These are phyloP conservation scores for Leccinum fibrillosum DNA, from an alignment of 768 basidiomycete species.

Conservation along the genomic window DNA sequence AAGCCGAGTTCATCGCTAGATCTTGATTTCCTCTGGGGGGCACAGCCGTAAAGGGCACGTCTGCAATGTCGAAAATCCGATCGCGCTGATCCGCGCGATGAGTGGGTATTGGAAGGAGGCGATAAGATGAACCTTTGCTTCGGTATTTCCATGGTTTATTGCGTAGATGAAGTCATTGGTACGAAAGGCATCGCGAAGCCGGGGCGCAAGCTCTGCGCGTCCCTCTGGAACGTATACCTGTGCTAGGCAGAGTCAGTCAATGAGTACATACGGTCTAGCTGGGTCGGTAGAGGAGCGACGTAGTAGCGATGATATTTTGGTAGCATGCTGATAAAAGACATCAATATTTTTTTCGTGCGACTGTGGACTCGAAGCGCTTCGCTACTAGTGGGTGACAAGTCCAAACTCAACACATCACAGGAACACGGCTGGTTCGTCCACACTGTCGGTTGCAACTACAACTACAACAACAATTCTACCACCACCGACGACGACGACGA, in stretches of 20 bases:
- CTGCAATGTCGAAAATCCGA: constrained; percentile 47
- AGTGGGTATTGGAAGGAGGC: constrained; percentile 9
- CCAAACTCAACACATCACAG: constrained; percentile 12
- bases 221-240: constrained; percentile 38
- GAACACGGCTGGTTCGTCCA: constrained; percentile 5
- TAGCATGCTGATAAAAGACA: constrained; percentile 22
- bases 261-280: too few species aligned
- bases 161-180: constrained; percentile 40
- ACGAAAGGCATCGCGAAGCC: constrained; percentile 46
- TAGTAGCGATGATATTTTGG: constrained; percentile 36
- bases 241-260: too few species aligned
- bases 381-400: constrained; percentile 8
- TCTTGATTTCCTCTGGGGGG: constrained; percentile 38
- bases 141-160: constrained; percentile 37
- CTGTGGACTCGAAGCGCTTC: background rate
- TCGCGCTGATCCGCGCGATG: constrained; percentile 32
- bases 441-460: constrained; percentile 20
- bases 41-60: constrained; percentile 42
- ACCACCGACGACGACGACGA: constrained; percentile 3
- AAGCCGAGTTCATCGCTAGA: constrained; percentile 41
- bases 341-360: constrained; percentile 4
- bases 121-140: constrained; percentile 30
- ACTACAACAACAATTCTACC: background rate
- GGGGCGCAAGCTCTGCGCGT: constrained; percentile 36
- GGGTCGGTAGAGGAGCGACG: too few species aligned